These are phyloP conservation scores for Populus hybrid DNA, from an alignment of 441 rosid genomes.

Conservation along the genomic window DNA sequence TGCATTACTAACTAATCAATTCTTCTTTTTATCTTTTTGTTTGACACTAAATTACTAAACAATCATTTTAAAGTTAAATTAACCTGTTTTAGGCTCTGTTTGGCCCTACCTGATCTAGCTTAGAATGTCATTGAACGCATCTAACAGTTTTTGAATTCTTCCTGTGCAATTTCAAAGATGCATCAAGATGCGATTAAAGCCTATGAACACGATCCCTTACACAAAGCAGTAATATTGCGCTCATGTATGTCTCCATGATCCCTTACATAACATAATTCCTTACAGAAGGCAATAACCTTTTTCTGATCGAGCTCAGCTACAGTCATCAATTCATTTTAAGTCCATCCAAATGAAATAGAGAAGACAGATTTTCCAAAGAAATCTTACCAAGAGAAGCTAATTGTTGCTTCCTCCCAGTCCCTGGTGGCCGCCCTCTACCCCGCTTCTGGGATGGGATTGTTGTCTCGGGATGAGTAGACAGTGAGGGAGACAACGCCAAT, in stretches of 20 bases:
- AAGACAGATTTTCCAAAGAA: constrained; percentile 10
- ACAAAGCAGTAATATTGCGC: not conserved
- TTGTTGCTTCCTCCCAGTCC: constrained; percentile 78
- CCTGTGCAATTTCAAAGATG: not conserved
- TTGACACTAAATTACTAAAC: not conserved
- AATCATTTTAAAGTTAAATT: not conserved
- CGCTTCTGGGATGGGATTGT: constrained; percentile 66
- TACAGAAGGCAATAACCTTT: not conserved
- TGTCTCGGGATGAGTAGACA: constrained; percentile 51
- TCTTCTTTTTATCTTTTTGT: not conserved
- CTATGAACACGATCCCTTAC: constrained; percentile 17
- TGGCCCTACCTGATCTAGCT: not conserved
- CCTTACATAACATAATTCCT: not conserved
- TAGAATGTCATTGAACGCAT: not conserved
- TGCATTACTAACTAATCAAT: not conserved
- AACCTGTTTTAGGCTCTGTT: not conserved
- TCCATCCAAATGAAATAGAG: not conserved
- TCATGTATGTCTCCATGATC: not conserved
- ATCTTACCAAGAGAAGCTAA: constrained; percentile 62
- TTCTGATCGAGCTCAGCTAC: not conserved
- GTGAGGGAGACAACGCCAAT: constrained; percentile 70
- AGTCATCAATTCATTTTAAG: not conserved
- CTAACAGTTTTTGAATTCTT: not conserved
- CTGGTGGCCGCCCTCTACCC: constrained; percentile 93
- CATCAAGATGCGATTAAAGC: not conserved